Evolutionary conservation across 768 basidiomycete species (phyloP), one percentile per base, ranked within the genome.

Genomic region (Rhodosporidiobolus odoratus): DNA sequence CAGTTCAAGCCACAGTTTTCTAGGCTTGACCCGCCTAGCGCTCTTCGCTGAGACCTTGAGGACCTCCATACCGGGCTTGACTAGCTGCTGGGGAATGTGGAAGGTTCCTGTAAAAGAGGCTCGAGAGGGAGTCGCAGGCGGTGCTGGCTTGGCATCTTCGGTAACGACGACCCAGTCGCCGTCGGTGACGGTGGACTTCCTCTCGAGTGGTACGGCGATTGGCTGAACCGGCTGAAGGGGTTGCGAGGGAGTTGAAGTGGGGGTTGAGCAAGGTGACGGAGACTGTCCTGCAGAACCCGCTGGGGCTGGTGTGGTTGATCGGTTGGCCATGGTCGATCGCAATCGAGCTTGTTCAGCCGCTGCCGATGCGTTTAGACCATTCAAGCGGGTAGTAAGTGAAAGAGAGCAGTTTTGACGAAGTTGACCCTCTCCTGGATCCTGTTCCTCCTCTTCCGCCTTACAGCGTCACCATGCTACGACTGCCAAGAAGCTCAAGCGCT

Each of bases 11-110:
- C 73, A 74, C 12, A 74, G 58, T 34, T 34, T 53, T 10, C 73
- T 40, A 1, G 67, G 57, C 65, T 75, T 75, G 66, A 71, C 66
- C 19, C 73, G 45, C 9, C 69, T 52, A 1, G 66, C 73, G 34
- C 60, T 60, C 69, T 75, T 75, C 21, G 56, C 65, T 19, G 73
- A 75, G 3, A 75, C 69, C 43, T 75, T 75, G 57, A 75, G 69
- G 69, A 75, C 68, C 40, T 71, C 73, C 27, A 75, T 47, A 4
- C 69, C 69, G 13, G 69, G 69, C 32, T 63, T 65, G 41, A 68
- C 61, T 37, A 75, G 67, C 35, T 45, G 13, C 7, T 21, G 40
- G 13, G 73, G 73, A 47, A 74, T 70, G 23, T 17, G 9, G 53
- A 73, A 73, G 4, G 43, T 6, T 9, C 47, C 56, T 25, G 41